These are phyloP conservation scores for Sophora flavescens DNA, from an alignment of 306 rosid genomes.

Conservation along the genomic window DNA sequence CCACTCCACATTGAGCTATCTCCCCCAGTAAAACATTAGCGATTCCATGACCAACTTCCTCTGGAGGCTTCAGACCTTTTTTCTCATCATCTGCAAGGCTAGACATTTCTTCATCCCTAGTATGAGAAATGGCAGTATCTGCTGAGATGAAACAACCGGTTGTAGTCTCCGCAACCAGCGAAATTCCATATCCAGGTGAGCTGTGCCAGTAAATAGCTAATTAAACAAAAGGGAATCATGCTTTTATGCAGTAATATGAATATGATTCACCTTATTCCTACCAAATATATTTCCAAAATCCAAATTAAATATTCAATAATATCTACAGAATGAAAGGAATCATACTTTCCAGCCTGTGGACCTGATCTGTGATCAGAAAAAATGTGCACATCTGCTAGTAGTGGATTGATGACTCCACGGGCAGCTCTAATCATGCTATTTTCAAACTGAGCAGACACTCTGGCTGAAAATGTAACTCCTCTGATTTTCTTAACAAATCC, in stretches of 20 bases:
- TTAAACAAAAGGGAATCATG: background rate
- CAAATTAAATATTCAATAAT: conserved; percentile 20
- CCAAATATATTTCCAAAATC: conserved; percentile 13
- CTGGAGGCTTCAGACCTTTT: conserved; percentile 70
- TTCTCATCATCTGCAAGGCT: conserved; percentile 65
- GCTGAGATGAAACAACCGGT: conserved; percentile 79
- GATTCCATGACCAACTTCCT: conserved; percentile 66
- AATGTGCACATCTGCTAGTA: conserved; percentile 89
- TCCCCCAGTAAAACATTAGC: conserved; percentile 78
- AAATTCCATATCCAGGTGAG: conserved; percentile 95
- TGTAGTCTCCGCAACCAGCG: conserved; percentile 89
- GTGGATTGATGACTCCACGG: conserved; percentile 79
- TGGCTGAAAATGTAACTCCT: conserved; percentile 78
- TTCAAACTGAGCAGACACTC: conserved; percentile 89
- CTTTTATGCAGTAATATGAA: background rate
- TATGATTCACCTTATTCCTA: conserved; percentile 5
- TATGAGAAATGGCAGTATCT: conserved; percentile 76
- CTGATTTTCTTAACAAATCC: conserved; percentile 92
- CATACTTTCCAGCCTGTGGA: conserved; percentile 87
- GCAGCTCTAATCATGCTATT: conserved; percentile 79
- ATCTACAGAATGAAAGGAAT: conserved; percentile 41
- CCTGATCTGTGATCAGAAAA: conserved; percentile 84
- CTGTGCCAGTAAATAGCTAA: conserved; percentile 55
- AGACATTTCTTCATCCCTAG: conserved; percentile 57
- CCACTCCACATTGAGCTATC: conserved; percentile 85